Evolutionary conservation across 2,329 filamentous ascomycete species (phyloP).

Genomic region (Gaeumannomyces sp.): DNA sequence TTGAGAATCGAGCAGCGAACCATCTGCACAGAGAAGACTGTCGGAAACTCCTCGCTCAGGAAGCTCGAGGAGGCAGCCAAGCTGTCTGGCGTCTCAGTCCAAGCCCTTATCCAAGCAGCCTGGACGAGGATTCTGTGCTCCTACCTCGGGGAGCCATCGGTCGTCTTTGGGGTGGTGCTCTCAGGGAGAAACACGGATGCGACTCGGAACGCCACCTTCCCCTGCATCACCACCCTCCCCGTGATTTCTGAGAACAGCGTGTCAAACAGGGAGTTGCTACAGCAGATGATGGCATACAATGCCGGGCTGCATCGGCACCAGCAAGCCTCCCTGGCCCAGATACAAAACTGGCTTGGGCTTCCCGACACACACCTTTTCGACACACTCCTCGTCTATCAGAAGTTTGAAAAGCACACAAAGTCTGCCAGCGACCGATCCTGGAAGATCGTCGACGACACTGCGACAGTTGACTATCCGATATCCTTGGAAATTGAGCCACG

Average conservation of each 20-base stretch:
- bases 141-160: conserved; percentile 67
- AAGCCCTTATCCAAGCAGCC: conserved; percentile 67
- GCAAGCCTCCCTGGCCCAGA: conserved; percentile 61
- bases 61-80: conserved; percentile 52
- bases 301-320: conserved; percentile 61
- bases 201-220: conserved; percentile 59
- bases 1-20: conserved; percentile 34
- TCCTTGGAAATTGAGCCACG: conserved; percentile 72
- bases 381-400: conserved; percentile 79
- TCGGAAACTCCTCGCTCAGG: conserved; percentile 32
- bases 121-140: conserved; percentile 71
- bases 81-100: conserved; percentile 60
- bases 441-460: conserved; percentile 57
- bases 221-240: conserved; percentile 77
- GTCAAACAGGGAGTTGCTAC: conserved; percentile 51
- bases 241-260: conserved; percentile 51
- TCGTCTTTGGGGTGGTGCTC: conserved; percentile 75
- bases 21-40: conserved; percentile 29
- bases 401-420: conserved; percentile 28
- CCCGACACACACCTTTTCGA: conserved; percentile 68
- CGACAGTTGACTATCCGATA: conserved; percentile 68
- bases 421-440: conserved; percentile 35
- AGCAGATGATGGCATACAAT: conserved; percentile 60
- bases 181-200: conserved; percentile 63
- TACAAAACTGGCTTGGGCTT: conserved; percentile 66